phyloP scores from a whole-genome alignment of 495 filamentous ascomycete genomes.

The Lasiosphaeria hispida region DNA sequence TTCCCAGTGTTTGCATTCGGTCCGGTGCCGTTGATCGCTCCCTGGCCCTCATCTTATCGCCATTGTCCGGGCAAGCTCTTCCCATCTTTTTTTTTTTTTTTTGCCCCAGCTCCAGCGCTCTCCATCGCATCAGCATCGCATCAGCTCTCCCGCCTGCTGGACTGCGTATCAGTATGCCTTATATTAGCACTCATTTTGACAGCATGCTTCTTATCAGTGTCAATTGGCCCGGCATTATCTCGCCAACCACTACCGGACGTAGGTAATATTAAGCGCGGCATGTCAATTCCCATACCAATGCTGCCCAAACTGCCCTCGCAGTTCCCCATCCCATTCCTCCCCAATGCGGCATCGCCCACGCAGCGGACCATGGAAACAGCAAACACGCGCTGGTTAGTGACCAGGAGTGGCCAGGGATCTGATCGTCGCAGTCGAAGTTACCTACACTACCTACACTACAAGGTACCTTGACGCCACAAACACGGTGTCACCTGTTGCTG shows the following conservation, averaged over 20 bases:
- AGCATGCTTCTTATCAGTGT: background rate
- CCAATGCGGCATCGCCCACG: background rate
- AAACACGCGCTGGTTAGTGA: too few relatives aligned
- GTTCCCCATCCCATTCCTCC: too few relatives aligned
- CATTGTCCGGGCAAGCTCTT: background rate
- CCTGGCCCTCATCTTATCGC: slow-evolving; percentile 9
- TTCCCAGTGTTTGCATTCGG: slow-evolving; percentile 2
- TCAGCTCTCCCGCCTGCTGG: background rate
- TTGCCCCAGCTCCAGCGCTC: background rate
- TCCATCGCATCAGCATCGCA: background rate
- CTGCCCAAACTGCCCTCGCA: background rate
- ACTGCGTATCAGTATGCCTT: background rate
- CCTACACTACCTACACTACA: background rate
- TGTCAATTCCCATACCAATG: background rate
- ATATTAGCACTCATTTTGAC: background rate
- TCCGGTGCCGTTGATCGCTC: slow-evolving; percentile 8
- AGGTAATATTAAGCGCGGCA: background rate
- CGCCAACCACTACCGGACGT: background rate
- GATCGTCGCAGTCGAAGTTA: background rate
- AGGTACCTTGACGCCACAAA: background rate
- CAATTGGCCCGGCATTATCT: slow-evolving; percentile 1
- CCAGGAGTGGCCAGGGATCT: background rate
- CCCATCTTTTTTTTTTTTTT: background rate
- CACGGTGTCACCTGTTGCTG: background rate
- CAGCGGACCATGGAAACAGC: too few relatives aligned